phyloP scores from a whole-genome alignment of 192 early-diverging fungal genomes.

The Obelidium mucronatum region DNA sequence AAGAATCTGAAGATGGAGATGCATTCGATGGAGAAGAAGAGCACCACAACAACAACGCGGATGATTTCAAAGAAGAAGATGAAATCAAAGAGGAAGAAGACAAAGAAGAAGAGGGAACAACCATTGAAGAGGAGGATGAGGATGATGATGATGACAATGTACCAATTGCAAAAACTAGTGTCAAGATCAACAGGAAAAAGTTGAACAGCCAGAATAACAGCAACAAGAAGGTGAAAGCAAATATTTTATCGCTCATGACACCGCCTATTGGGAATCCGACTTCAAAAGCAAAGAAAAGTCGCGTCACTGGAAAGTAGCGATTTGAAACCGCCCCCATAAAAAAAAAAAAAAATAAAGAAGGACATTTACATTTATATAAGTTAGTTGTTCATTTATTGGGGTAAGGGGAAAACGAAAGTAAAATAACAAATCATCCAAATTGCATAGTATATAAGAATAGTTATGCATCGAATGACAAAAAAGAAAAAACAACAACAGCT shows the following conservation, averaged over 20 bases:
- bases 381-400: constrained; percentile 8
- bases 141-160: background rate
- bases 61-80: background rate
- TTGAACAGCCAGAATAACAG: background rate
- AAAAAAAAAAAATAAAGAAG: too few relatives aligned
- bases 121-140: background rate
- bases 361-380: background rate
- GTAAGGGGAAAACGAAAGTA: too few relatives aligned
- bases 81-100: background rate
- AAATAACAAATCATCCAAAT: too few relatives aligned
- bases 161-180: background rate
- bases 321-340: too few relatives aligned
- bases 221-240: background rate
- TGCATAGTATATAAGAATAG: too few relatives aligned
- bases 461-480: too few relatives aligned
- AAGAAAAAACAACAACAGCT: too few relatives aligned
- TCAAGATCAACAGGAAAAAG: background rate
- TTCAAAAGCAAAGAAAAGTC: background rate
- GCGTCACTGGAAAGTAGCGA: background rate
- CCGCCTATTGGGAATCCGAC: constrained; percentile 32
- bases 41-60: too few relatives aligned
- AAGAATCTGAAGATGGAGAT: too few relatives aligned
- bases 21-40: too few relatives aligned
- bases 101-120: background rate
- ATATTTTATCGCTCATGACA: constrained; percentile 8